Percentiles rank a stretch among this genome's conserved stretches.
phyloP scores from a whole-genome alignment of 148 eudicot genomes.

The Vaccinium corymbosum region DNA sequence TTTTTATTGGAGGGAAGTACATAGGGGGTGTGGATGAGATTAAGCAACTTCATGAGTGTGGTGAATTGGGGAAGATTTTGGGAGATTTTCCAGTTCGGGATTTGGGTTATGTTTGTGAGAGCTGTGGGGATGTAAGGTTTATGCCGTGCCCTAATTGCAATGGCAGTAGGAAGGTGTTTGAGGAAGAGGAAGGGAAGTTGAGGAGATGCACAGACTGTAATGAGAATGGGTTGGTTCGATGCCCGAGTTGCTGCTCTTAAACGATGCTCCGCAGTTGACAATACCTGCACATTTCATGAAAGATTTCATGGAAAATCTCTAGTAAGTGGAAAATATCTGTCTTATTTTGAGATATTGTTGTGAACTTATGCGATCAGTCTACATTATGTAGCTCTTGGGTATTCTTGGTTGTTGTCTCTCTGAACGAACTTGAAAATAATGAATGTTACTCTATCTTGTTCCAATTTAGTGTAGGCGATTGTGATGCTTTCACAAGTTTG shows the following conservation, averaged over 20 bases:
- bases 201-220: slow-evolving; percentile 73
- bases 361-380: slow-evolving; percentile 11
- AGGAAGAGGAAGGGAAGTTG: slow-evolving; percentile 57
- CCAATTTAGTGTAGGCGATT: not conserved
- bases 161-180: slow-evolving; percentile 81
- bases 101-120: slow-evolving; percentile 52
- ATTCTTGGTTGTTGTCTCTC: slow-evolving; percentile 20
- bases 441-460: not conserved
- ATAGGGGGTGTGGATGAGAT: slow-evolving; percentile 89
- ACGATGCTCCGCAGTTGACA: not conserved
- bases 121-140: slow-evolving; percentile 93
- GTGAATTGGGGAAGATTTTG: slow-evolving; percentile 62
- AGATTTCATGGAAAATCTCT: not conserved
- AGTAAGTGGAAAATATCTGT: not conserved
- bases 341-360: slow-evolving; percentile 7
- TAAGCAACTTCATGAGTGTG: slow-evolving; percentile 70
- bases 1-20: slow-evolving; percentile 66
- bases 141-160: slow-evolving; percentile 67
- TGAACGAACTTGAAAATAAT: slow-evolving; percentile 13
- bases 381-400: slow-evolving; percentile 17
- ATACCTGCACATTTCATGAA: not conserved
- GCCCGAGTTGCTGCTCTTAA: slow-evolving; percentile 77
- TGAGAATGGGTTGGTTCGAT: slow-evolving; percentile 89
- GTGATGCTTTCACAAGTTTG: not conserved
- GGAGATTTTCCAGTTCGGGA: slow-evolving; percentile 64